Evolutionary conservation across 2,329 filamentous ascomycete genomes (phyloP).

Genomic region (Rutstroemia sp.): DNA sequence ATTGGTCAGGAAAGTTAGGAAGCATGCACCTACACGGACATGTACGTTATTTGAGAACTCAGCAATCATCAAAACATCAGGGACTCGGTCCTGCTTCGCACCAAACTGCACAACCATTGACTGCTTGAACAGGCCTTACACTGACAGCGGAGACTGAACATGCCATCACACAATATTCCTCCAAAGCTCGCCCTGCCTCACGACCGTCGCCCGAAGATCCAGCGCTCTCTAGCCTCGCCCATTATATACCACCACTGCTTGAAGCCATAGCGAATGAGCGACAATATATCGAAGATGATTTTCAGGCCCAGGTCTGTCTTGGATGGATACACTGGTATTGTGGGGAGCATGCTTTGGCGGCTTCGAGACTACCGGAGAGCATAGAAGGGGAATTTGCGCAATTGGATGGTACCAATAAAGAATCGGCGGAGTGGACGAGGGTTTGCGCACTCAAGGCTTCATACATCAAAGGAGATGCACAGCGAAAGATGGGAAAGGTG

Average conservation of each 20-base stretch:
- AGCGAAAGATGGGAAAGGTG: slow-evolving; percentile 41
- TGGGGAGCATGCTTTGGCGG: slow-evolving; percentile 58
- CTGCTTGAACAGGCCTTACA: slow-evolving; percentile 49
- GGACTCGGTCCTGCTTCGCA: background rate
- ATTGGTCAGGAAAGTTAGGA: slow-evolving; percentile 84
- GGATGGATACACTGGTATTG: slow-evolving; percentile 80
- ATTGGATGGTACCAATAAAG: slow-evolving; percentile 43
- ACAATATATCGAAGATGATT: slow-evolving; percentile 47
- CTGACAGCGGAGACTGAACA: slow-evolving; percentile 63
- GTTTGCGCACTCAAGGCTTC: slow-evolving; percentile 74
- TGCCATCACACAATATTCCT: slow-evolving; percentile 49
- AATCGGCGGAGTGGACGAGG: slow-evolving; percentile 66
- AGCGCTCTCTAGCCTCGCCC: slow-evolving; percentile 20
- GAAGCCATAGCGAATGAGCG: slow-evolving; percentile 52
- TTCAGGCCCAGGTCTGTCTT: slow-evolving; percentile 76
- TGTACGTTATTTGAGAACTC: slow-evolving; percentile 50
- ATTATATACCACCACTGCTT: slow-evolving; percentile 36
- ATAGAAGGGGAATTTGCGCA: slow-evolving; percentile 48
- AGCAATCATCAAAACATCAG: background rate
- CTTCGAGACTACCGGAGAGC: slow-evolving; percentile 54
- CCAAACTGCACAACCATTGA: slow-evolving; percentile 12
- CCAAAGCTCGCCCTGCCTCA: slow-evolving; percentile 12
- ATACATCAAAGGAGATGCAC: slow-evolving; percentile 65
- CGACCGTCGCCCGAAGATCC: slow-evolving; percentile 18
- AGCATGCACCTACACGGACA: slow-evolving; percentile 78